These are phyloP conservation scores for Pelargonium cotyledonis DNA, from an alignment of 441 rosid species.

Conservation along the genomic window DNA sequence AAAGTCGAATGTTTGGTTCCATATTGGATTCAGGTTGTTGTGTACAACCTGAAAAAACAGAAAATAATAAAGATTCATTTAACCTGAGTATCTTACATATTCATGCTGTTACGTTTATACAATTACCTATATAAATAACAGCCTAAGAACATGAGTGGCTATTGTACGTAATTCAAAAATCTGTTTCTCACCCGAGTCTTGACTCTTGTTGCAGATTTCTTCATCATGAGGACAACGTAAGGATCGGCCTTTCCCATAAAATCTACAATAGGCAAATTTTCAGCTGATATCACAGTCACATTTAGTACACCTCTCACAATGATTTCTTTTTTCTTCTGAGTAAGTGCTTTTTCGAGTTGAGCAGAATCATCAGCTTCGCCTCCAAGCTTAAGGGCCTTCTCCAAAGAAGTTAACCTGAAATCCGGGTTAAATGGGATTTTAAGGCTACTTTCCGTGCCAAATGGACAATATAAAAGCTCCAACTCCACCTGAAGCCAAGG, in stretches of 20 bases:
- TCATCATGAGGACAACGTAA: conserved; percentile 63
- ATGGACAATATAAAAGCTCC: conserved; percentile 75
- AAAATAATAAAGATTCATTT: neutral
- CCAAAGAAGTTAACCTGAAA: conserved; percentile 58
- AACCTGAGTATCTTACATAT: too few species aligned
- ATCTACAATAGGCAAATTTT: conserved; percentile 69
- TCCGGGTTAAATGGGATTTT: conserved; percentile 53
- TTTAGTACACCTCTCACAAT: conserved; percentile 89
- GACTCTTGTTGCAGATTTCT: conserved; percentile 54
- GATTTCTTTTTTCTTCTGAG: conserved; percentile 52
- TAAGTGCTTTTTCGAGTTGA: conserved; percentile 21
- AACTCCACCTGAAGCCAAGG: conserved; percentile 58
- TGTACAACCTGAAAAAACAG: conserved; percentile 43
- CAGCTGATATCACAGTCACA: conserved; percentile 71
- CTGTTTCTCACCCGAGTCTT: conserved; percentile 53
- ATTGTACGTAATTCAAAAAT: neutral
- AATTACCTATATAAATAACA: too few species aligned
- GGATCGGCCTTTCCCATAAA: conserved; percentile 90
- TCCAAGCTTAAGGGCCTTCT: conserved; percentile 52
- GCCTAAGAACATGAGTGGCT: neutral
- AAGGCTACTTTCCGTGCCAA: conserved; percentile 51
- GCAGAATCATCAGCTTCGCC: conserved; percentile 24
- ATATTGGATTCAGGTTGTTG: conserved; percentile 62
- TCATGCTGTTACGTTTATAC: too few species aligned
- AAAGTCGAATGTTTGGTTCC: conserved; percentile 78